Conservation (phyloP, 805 yeast species). For the Myxozyma lipomycoides region DNA sequence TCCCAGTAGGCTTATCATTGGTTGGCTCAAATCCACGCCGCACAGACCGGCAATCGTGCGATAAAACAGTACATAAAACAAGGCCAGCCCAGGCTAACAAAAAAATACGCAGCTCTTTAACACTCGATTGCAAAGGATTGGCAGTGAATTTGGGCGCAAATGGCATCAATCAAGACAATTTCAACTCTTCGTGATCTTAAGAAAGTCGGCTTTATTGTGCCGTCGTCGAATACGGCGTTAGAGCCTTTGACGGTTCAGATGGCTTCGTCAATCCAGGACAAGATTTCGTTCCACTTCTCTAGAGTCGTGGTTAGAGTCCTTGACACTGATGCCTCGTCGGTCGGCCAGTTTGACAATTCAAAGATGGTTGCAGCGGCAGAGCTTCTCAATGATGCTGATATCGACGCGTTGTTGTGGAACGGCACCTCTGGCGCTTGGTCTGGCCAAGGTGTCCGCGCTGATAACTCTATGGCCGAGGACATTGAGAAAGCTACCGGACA, state of each 20-base stretch:
- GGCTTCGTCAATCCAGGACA: slow-evolving; percentile 9
- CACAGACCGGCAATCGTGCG: too few relatives aligned
- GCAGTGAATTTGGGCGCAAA: too few relatives aligned
- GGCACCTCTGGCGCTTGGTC: slow-evolving; percentile 20
- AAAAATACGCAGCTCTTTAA: too few relatives aligned
- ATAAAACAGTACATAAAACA: too few relatives aligned
- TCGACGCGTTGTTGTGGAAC: slow-evolving; percentile 16
- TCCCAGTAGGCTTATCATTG: too few relatives aligned
- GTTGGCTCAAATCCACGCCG: too few relatives aligned
- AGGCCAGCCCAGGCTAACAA: too few relatives aligned
- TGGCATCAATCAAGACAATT: slow-evolving; percentile 6
- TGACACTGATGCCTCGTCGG: slow-evolving; percentile 9
- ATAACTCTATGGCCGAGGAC: slow-evolving; percentile 6
- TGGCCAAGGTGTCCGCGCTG: slow-evolving; percentile 12
- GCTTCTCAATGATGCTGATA: slow-evolving; percentile 11
- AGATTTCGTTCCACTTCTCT: slow-evolving; percentile 11
- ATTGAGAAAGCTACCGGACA: slow-evolving; percentile 11
- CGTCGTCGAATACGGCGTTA: slow-evolving; percentile 17
- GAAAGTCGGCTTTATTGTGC: slow-evolving; percentile 17
- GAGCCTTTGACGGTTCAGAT: slow-evolving; percentile 14
- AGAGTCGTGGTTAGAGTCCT: slow-evolving; percentile 9
- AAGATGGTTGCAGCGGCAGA: slow-evolving; percentile 16
- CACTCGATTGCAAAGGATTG: too few relatives aligned
- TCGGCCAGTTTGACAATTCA: slow-evolving; percentile 10
- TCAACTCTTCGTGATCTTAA: slow-evolving; percentile 11